Percentiles rank a stretch among this genome's conserved stretches.
These are phyloP conservation scores for Talaromyces amestolkiae DNA, from an alignment of 2,329 filamentous ascomycete species.

Conservation along the genomic window DNA sequence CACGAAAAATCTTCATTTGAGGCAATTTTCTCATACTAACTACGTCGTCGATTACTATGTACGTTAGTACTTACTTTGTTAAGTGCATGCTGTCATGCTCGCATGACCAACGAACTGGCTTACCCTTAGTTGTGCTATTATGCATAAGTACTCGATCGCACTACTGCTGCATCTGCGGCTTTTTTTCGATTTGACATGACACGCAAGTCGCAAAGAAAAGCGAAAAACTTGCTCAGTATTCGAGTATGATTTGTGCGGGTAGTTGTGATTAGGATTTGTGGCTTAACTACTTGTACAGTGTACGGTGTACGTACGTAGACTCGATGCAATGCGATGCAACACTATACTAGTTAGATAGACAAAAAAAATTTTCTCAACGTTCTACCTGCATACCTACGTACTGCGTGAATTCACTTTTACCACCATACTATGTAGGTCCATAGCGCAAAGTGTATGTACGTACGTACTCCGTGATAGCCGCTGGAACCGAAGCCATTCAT, in stretches of 20 bases:
- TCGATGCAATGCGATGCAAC: slow-evolving; percentile 1
- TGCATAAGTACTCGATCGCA: neutral
- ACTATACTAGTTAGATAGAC: neutral
- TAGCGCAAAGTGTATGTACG: neutral
- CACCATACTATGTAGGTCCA: neutral
- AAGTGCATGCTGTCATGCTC: neutral
- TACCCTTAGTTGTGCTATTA: neutral
- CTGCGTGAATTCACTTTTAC: neutral
- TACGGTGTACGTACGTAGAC: neutral
- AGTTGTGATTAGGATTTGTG: neutral
- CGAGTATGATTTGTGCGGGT: slow-evolving; percentile 2
- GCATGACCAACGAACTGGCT: neutral
- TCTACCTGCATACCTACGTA: neutral
- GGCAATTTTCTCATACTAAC: neutral
- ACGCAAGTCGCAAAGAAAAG: neutral
- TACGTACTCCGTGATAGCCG: neutral
- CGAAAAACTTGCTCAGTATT: neutral
- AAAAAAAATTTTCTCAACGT: neutral
- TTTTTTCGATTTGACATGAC: neutral
- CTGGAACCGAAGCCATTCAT: neutral
- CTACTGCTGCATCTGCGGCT: neutral
- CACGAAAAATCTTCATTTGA: neutral
- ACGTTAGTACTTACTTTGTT: neutral
- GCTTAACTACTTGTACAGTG: neutral
- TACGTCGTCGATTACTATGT: neutral